Percentiles rank a stretch among this genome's conserved stretches.
phyloP scores from a whole-genome alignment of 2,329 filamentous ascomycete species.

The Talaromyces amestolkiae region DNA sequence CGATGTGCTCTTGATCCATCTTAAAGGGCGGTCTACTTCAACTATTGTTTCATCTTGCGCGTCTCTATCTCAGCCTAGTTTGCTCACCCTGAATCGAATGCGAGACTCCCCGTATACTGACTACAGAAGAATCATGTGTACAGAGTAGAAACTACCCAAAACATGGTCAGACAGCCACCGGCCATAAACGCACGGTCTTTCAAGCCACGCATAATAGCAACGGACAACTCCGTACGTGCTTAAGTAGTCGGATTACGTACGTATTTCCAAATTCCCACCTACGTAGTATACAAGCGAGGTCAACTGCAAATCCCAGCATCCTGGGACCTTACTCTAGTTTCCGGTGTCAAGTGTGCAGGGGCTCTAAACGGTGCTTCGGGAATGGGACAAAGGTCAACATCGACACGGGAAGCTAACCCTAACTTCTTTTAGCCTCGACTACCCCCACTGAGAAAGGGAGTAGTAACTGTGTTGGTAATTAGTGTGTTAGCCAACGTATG shows the following conservation, averaged over 20 bases:
- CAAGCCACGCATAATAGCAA: background rate
- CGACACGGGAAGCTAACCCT: background rate
- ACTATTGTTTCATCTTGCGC: background rate
- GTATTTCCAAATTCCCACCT: background rate
- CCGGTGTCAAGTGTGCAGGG: constrained; percentile 19
- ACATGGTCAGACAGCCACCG: constrained; percentile 2
- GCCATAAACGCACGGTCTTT: background rate
- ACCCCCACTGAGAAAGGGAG: background rate
- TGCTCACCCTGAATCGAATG: background rate
- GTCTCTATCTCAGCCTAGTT: background rate
- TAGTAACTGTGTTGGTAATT: background rate
- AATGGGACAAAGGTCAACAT: background rate
- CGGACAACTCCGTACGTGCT: background rate
- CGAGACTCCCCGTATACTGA: background rate
- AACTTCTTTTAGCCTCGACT: background rate
- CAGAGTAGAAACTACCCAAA: background rate
- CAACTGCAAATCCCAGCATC: constrained; percentile 13
- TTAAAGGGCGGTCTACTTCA: background rate
- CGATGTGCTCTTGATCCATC: no score
- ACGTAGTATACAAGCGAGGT: background rate
- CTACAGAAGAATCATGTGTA: background rate
- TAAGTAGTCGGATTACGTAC: background rate
- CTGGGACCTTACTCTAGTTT: constrained; percentile 21
- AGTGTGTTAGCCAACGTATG: background rate
- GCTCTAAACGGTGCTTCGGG: constrained; percentile 12